phyloP scores from a whole-genome alignment of 176 grass and related monocot genomes.

The bread wheat (Triticum aestivum) region IWGSC_CS_RefSeq_v2.1 NC_057796.1:379390965-379391464 shows the following conservation, averaged over 20 bases:
- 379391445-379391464: no score
- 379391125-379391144: background rate
- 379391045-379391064: no score
- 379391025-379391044: no score
- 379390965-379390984: no score
- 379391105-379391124: background rate
- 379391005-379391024: no score
- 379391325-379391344: background rate
- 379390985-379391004: no score
- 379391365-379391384: background rate
- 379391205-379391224: background rate
- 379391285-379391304: constrained; percentile 1
- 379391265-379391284: background rate
- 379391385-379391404: background rate
- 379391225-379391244: background rate
- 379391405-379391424: background rate
- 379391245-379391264: background rate
- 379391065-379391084: background rate
- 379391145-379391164: no score
- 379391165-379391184: constrained; percentile 8
- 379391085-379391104: background rate
- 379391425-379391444: no score
- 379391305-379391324: background rate
- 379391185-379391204: constrained; percentile 8
- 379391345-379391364: background rate